A percentile compares a stretch with the other conserved stretches of the same genome.
Conservation (phyloP, 1,284 basidiomycete genomes). For the Naganishia cerealis region DNA sequence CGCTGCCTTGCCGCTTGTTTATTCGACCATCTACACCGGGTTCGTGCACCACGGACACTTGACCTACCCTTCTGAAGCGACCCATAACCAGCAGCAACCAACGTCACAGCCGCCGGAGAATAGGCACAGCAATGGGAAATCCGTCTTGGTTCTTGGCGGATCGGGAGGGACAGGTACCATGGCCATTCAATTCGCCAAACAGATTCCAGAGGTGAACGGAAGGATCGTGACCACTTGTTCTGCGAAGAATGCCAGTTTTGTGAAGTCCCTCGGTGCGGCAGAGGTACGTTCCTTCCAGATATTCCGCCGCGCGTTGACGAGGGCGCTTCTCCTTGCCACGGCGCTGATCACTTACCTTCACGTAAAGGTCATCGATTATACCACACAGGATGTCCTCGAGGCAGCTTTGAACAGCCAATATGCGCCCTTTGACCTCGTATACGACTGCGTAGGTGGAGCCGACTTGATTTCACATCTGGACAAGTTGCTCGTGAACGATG, state of each 20-base stretch:
- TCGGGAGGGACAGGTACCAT: conserved; percentile 64
- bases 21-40: conserved; percentile 62
- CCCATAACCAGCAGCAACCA: conserved; percentile 41
- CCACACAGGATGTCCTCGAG: conserved; percentile 56
- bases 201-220: conserved; percentile 50
- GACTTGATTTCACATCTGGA: conserved; percentile 42
- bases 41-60: conserved; percentile 57
- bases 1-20: conserved; percentile 62
- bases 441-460: conserved; percentile 46
- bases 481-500: conserved; percentile 43
- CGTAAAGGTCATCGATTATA: conserved; percentile 63
- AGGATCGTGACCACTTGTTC: conserved; percentile 63
- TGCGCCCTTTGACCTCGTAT: conserved; percentile 47
- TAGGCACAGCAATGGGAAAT: conserved; percentile 32
- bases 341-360: not conserved
- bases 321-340: not conserved
- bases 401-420: conserved; percentile 51
- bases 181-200: conserved; percentile 67
- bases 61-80: conserved; percentile 16
- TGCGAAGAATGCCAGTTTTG: conserved; percentile 58
- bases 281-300: conserved; percentile 42
- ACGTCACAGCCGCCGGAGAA: conserved; percentile 53
- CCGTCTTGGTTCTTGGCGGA: conserved; percentile 66
- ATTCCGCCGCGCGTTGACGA: not conserved
- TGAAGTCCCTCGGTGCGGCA: conserved; percentile 57